Percentiles rank a stretch among this genome's conserved stretches.
phyloP scores from a whole-genome alignment of 31 red algal genomes.

The Porphyra umbilicalis region DNA sequence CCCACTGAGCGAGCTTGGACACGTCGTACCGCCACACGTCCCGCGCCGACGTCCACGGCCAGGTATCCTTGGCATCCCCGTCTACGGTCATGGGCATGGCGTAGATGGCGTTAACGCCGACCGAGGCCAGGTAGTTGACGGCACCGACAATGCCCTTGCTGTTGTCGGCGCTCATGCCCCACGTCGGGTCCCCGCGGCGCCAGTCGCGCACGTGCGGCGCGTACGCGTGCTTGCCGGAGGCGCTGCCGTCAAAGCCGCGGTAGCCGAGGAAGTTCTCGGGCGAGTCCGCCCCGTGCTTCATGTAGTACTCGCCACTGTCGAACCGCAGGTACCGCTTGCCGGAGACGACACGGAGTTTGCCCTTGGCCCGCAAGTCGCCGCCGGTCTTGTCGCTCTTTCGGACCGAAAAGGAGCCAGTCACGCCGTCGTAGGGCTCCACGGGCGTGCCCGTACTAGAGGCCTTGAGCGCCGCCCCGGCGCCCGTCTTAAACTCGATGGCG shows the following conservation, averaged over 20 bases:
- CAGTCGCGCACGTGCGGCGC: slow-evolving; percentile 30
- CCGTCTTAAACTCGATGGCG: neutral
- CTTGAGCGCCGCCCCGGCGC: neutral
- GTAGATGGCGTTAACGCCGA: slow-evolving; percentile 24
- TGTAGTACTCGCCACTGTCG: slow-evolving; percentile 35
- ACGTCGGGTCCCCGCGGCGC: slow-evolving; percentile 25
- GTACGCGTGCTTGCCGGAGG: neutral
- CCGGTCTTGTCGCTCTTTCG: neutral
- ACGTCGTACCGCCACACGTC: slow-evolving; percentile 41
- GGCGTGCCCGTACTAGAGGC: neutral
- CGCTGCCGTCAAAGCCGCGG: neutral
- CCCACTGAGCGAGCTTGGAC: slow-evolving; percentile 41
- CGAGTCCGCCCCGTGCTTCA: slow-evolving; percentile 39
- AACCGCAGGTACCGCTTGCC: slow-evolving; percentile 34
- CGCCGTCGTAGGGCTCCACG: neutral
- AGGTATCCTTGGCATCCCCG: slow-evolving; percentile 30
- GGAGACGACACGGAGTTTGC: slow-evolving; percentile 28
- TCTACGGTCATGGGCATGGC: slow-evolving; percentile 22
- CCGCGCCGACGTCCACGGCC: slow-evolving; percentile 18
- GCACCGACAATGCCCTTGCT: slow-evolving; percentile 45
- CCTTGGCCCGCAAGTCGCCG: slow-evolving; percentile 33
- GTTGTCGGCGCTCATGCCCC: slow-evolving; percentile 9
- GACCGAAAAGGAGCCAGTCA: neutral
- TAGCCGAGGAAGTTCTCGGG: slow-evolving; percentile 39
- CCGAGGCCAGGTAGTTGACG: slow-evolving; percentile 39